phyloP scores from a whole-genome alignment of 768 basidiomycete species.

The Fomitopsis pulvina region DNA sequence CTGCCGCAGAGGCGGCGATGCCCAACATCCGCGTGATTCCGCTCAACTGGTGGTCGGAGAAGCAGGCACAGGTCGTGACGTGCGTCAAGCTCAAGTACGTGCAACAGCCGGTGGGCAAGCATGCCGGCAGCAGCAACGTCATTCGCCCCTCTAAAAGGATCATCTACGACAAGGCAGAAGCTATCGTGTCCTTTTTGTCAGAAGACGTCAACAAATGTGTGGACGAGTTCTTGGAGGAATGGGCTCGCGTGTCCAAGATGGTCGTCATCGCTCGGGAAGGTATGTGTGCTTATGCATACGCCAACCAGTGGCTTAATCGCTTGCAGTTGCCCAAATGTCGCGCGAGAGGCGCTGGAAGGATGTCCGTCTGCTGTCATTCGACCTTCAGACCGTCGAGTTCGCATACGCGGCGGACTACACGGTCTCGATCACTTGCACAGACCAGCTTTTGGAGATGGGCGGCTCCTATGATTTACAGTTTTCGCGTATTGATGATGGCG shows the following conservation, averaged over 20 bases:
- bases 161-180: conserved; percentile 83
- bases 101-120: conserved; percentile 76
- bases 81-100: conserved; percentile 89
- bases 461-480: conserved; percentile 73
- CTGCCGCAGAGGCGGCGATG: conserved; percentile 89
- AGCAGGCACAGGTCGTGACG: conserved; percentile 76
- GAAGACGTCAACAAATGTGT: conserved; percentile 86
- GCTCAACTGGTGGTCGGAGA: conserved; percentile 80
- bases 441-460: conserved; percentile 61
- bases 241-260: conserved; percentile 90
- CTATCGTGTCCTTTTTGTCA: conserved; percentile 83
- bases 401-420: conserved; percentile 72
- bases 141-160: conserved; percentile 85
- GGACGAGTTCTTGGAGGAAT: conserved; percentile 86
- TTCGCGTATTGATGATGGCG: conserved; percentile 36
- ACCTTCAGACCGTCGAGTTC: conserved; percentile 89
- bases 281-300: conserved; percentile 23
- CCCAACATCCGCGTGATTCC: conserved; percentile 86
- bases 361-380: conserved; percentile 81
- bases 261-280: conserved; percentile 90
- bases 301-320: neutral
- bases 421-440: conserved; percentile 72
- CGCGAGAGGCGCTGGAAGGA: conserved; percentile 65
- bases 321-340: conserved; percentile 75
- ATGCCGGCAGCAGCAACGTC: conserved; percentile 47